Base-by-base conservation (phyloP, 495 filamentous ascomycete genomes). In the Talaromyces trachyspermus region DNA sequence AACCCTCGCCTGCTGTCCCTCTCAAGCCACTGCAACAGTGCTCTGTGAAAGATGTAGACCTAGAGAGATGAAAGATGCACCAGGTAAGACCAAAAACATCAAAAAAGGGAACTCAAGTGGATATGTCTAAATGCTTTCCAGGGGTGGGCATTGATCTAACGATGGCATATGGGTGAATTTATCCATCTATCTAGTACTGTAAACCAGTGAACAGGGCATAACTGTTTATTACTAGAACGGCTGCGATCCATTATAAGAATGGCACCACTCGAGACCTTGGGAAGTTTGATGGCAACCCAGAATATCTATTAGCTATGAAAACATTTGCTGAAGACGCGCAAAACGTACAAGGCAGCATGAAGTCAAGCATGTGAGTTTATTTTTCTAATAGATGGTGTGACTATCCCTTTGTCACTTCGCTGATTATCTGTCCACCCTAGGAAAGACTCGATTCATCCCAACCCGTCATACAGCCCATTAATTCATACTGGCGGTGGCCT, bases 231-330 rank as follows among this genome's bases (percentile, higher is more conserved):
- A 2, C 14, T 22, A 42, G 38, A 23, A 42, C 38, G 38, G 38
- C 19, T 10, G 38, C 38, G 23, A 42, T 42, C 38, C 38, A 42
- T 42, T 42, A 20, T 20, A 42, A 42, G 19, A 42, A 42, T 42
- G 38, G 38, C 10, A 42, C 38, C 22, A 42, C 38, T 14, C 14
- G 38, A 42, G 38, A 42, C 38, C 38, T 42, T 42, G 38, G 38
- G 38, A 42, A 23, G 19, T 42, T 42, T 42, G 38, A 42, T 42
- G 38, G 38, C 15, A 42, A 19, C 9, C 38, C 22, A 11, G 38
- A 42, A 42, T 42, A 42, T 42, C 38, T 42, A 42, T 42, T 42
- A 42, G 38, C 38, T 23, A 42, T 42, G 38, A 42, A 23, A 42
- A 42, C 38, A 19, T 19, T 42, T 42, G 38, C 38, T 27, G 38